These are phyloP conservation scores for Cryptococcus sp. DNA, from an alignment of 1,284 basidiomycete genomes.

Conservation along the genomic window DNA sequence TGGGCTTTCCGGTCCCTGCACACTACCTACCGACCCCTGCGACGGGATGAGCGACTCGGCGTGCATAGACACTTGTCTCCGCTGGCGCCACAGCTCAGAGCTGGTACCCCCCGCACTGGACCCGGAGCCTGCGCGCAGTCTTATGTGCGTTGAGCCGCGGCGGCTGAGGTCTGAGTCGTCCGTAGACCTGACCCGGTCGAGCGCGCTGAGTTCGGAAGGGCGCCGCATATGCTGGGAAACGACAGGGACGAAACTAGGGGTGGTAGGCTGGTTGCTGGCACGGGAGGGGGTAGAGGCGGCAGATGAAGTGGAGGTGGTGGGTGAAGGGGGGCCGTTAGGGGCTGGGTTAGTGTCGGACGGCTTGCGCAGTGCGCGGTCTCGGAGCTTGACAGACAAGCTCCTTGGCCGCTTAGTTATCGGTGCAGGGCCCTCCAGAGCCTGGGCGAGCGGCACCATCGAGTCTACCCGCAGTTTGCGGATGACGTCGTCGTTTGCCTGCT, in stretches of 20 bases:
- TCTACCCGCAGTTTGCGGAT: constrained; percentile 76
- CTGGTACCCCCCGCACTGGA: constrained; percentile 56
- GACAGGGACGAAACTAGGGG: constrained; percentile 54
- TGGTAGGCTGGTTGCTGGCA: constrained; percentile 63
- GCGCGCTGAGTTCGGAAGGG: constrained; percentile 76
- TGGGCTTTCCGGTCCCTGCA: constrained; percentile 16
- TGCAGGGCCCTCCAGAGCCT: constrained; percentile 25
- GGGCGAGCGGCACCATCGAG: constrained; percentile 37
- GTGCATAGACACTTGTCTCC: constrained; percentile 25
- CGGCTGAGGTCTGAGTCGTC: constrained; percentile 68
- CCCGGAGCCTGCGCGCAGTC: constrained; percentile 76
- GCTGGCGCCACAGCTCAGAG: constrained; percentile 33
- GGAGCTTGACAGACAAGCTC: constrained; percentile 28
- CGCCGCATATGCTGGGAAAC: constrained; percentile 62
- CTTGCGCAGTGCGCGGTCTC: constrained; percentile 15
- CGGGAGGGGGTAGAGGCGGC: constrained; percentile 87
- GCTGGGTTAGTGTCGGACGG: constrained; percentile 19
- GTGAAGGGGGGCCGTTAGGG: constrained; percentile 56
- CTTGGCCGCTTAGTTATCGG: constrained; percentile 22
- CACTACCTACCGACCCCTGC: neutral
- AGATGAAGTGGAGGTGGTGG: constrained; percentile 87
- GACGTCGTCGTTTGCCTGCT: constrained; percentile 98
- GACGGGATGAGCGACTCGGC: constrained; percentile 7
- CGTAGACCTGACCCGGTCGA: constrained; percentile 74
- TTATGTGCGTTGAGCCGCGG: constrained; percentile 81